Percentiles rank a stretch among this genome's conserved stretches.
phyloP scores from a whole-genome alignment of 768 basidiomycete genomes.

The Exsudoporus frostii region DNA sequence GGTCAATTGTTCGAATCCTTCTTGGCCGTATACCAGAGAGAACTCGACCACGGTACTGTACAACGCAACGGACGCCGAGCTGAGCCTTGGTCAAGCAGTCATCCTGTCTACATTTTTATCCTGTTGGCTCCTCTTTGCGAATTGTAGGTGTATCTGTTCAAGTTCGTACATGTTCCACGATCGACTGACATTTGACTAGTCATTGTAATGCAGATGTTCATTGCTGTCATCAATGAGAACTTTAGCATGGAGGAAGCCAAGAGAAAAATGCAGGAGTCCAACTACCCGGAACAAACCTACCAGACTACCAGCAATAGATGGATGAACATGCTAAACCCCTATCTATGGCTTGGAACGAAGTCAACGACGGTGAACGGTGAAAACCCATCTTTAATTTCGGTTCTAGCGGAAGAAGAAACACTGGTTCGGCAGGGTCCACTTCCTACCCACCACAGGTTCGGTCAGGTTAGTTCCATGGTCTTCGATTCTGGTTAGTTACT shows the following conservation, averaged over 20 bases:
- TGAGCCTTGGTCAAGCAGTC: constrained; percentile 61
- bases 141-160: constrained; percentile 54
- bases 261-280: constrained; percentile 71
- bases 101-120: constrained; percentile 70
- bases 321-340: constrained; percentile 80
- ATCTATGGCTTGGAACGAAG: constrained; percentile 74
- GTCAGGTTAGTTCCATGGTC: constrained; percentile 26
- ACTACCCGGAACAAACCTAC: constrained; percentile 60
- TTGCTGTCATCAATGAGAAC: constrained; percentile 96
- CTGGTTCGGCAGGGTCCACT: constrained; percentile 59
- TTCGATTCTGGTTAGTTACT: constrained; percentile 4
- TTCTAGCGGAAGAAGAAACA: constrained; percentile 77
- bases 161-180: background rate
- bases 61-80: constrained; percentile 56
- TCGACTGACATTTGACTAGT: constrained; percentile 43
- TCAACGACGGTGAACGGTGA: constrained; percentile 72
- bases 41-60: constrained; percentile 88
- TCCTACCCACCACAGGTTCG: constrained; percentile 31
- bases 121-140: constrained; percentile 88
- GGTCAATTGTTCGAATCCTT: constrained; percentile 83
- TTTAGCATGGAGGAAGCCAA: constrained; percentile 91
- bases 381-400: constrained; percentile 65
- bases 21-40: constrained; percentile 84
- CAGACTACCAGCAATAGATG: constrained; percentile 50
- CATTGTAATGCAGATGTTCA: constrained; percentile 92